Conservation (phyloP, 2,329 filamentous ascomycete genomes). For the Nemania bipapillata region DNA sequence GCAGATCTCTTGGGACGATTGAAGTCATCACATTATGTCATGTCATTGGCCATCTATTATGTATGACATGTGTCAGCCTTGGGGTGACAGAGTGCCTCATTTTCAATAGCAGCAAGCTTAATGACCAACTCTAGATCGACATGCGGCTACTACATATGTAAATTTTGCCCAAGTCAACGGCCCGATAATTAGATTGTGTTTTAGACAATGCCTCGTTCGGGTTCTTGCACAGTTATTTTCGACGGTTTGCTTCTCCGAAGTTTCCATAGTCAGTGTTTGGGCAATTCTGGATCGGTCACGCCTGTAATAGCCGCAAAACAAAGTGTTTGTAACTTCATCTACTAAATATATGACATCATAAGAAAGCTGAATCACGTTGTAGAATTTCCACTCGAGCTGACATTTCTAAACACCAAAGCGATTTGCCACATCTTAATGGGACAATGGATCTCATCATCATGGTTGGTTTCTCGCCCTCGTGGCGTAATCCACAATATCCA, state of each 20-base stretch:
- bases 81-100: conserved; percentile 15
- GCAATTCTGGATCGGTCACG: conserved; percentile 7
- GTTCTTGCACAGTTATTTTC: not conserved
- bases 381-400: not conserved
- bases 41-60: conserved; percentile 44
- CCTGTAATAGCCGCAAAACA: not conserved
- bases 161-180: not conserved
- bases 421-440: not conserved
- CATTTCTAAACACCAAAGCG: not conserved
- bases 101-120: not conserved
- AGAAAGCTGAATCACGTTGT: not conserved
- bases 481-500: not conserved
- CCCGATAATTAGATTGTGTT: not conserved
- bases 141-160: conserved; percentile 18
- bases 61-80: conserved; percentile 29
- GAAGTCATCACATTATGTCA: conserved; percentile 52
- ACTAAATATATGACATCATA: conserved; percentile 3
- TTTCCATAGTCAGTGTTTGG: too few relatives aligned
- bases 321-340: not conserved
- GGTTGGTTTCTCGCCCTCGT: not conserved
- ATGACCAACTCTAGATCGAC: conserved; percentile 8
- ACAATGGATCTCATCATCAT: not conserved
- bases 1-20: conserved; percentile 48
- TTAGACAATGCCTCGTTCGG: not conserved
- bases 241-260: not conserved